Evolutionary conservation across 225 moss, liverwort and hornwort species (phyloP), one percentile per base, ranked within the genome.

Genomic region (Thuidium tamariscinum): DNA sequence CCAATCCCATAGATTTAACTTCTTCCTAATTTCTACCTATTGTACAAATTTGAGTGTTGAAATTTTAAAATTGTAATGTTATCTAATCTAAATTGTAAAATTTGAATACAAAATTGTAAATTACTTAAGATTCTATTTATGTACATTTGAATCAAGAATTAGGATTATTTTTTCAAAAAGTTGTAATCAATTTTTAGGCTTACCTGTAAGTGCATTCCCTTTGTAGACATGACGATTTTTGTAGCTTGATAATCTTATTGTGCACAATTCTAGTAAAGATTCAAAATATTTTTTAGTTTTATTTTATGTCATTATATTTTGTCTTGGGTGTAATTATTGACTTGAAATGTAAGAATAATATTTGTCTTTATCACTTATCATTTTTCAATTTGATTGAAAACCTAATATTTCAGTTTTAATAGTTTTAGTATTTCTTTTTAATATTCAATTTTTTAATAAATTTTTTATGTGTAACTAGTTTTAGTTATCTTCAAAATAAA

Each of bases 1-100:
- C 85, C 94, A 91, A 83, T 97, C 94, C 95, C 95, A 93, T 68
- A 88, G 48, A 64, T 95, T 94, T 30, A 92, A 8, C 22, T 85
- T 93, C 62, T 78, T 90, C 14, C 46, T 86, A 54, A 92, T 86
- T 77, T 88, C 78, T 3, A 92, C 90, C 92, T 92, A 1, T 25
- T 60, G 3, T 26, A 39, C 16, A 51, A 30, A n/a, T 1, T 67
- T 3, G 0, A 20, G 7, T 9, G 0, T 76, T 8, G 30, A 27
- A 3, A 5, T 32, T 34, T 27, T 39, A 9, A 46, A 1, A 46
- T 25, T 61, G 1, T 1, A 4, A 1, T 20, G 3, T 9, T 8
- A 25, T 36, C 1, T 36, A 17, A 1, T 12, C 9, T 32, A 7
- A 25, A 1, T 22, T 49, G 8, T 29, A 14, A 21, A 3, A 23